Evolutionary conservation across 2,329 filamentous ascomycete genomes (phyloP).

Genomic region (Ceratocystis smalleyi): DNA sequence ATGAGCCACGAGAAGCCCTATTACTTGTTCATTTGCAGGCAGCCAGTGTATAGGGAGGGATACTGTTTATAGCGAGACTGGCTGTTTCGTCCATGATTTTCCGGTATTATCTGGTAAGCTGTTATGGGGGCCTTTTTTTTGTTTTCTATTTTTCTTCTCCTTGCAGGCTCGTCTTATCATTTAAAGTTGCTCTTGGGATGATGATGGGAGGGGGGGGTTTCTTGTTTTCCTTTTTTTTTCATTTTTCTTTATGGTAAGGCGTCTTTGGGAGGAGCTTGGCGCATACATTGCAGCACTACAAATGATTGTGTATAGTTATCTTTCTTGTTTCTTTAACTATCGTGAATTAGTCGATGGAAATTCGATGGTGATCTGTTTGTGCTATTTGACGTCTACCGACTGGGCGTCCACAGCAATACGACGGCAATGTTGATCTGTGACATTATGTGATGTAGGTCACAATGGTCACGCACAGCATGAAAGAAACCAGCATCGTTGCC

Average conservation of each 20-base stretch:
- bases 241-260: background rate
- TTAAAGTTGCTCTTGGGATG: background rate
- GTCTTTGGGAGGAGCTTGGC: background rate
- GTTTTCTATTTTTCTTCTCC: background rate
- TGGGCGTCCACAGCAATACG: no score
- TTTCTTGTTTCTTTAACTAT: background rate
- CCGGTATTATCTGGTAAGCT: background rate
- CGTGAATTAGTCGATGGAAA: background rate
- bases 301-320: background rate
- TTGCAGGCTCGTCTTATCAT: background rate
- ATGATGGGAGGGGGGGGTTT: no score
- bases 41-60: background rate
- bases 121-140: background rate
- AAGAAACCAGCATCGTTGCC: background rate
- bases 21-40: background rate
- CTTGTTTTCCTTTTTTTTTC: background rate
- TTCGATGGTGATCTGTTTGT: no score
- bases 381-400: no score
- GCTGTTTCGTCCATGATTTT: background rate
- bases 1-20: background rate
- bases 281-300: background rate
- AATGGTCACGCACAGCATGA: background rate
- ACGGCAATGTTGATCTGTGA: no score
- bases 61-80: background rate
- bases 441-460: no score